A percentile compares a stretch with the other conserved stretches of the same genome.
Conservation (phyloP, 2,329 filamentous ascomycete species). For the Sordariomycetes sp. region DNA sequence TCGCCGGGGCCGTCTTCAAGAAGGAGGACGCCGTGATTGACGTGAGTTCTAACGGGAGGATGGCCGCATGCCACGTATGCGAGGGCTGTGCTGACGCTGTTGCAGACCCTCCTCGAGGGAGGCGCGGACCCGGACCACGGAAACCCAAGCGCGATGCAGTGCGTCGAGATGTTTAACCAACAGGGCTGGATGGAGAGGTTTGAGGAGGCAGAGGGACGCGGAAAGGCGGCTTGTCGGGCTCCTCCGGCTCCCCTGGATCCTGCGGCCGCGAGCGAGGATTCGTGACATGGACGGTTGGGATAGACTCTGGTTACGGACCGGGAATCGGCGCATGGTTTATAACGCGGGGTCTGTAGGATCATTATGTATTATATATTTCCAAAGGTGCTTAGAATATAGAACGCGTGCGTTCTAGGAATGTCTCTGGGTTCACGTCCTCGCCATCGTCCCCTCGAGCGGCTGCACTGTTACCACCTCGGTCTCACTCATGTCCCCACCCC, state of each 20-base stretch:
- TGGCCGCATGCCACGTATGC: not conserved
- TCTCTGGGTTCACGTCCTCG: not conserved
- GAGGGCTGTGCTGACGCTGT: not conserved
- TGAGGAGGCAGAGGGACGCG: constrained; percentile 34
- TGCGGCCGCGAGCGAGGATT: no score
- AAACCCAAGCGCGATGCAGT: constrained; percentile 26
- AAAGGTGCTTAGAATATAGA: not conserved
- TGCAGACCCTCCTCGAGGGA: constrained; percentile 34
- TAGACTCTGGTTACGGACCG: no score
- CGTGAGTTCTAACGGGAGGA: constrained; percentile 16
- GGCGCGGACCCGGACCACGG: constrained; percentile 36
- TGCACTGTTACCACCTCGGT: constrained; percentile 31
- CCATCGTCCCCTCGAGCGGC: not conserved
- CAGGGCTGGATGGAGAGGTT: constrained; percentile 38
- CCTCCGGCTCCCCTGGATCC: no score
- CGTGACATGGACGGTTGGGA: no score
- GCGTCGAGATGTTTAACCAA: constrained; percentile 40
- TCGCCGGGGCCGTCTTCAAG: constrained; percentile 66
- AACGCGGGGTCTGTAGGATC: no score
- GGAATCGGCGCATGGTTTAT: no score
- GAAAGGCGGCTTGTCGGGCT: constrained; percentile 20
- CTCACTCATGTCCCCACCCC: constrained; percentile 33
- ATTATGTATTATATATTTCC: no score
- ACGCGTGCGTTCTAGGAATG: not conserved
- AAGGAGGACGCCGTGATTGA: constrained; percentile 54